A percentile compares a stretch with the other conserved stretches of the same genome.
Evolutionary conservation across 2,329 filamentous ascomycete genomes (phyloP).

Genomic region (Penicillium griseofulvum): DNA sequence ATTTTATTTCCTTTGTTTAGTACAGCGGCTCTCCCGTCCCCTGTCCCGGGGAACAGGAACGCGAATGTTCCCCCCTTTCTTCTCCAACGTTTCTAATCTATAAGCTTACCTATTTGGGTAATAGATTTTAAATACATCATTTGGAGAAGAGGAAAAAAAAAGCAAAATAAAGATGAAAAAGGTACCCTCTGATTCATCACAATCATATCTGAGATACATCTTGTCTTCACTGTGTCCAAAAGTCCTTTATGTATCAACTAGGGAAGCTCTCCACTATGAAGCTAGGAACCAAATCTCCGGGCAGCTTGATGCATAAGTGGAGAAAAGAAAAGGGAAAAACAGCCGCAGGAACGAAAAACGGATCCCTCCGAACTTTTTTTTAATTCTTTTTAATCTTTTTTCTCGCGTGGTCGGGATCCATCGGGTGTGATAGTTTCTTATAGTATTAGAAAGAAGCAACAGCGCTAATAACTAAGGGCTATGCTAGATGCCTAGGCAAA

Average conservation of each 20-base stretch:
- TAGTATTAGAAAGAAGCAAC: not conserved
- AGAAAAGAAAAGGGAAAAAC: conserved; percentile 21
- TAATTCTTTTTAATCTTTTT: not conserved
- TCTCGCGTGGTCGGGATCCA: conserved; percentile 25
- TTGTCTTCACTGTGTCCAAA: conserved; percentile 7
- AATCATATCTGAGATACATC: conserved; percentile 20
- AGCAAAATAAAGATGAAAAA: not conserved
- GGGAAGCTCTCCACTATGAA: conserved; percentile 19
- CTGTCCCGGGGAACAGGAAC: conserved; percentile 34
- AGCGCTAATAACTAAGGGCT: conserved; percentile 14
- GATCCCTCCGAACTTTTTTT: conserved; percentile 30
- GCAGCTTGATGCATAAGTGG: conserved; percentile 29
- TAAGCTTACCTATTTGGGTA: not conserved
- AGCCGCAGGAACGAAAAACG: conserved; percentile 30
- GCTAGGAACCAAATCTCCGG: conserved; percentile 34
- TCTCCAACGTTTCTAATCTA: conserved; percentile 18
- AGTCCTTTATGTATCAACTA: conserved; percentile 7
- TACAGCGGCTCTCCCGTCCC: conserved; percentile 34
- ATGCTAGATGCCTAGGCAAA: conserved; percentile 20
- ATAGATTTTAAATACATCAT: not conserved
- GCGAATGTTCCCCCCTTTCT: conserved; percentile 29
- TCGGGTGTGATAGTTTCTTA: conserved; percentile 10
- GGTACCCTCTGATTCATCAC: conserved; percentile 21
- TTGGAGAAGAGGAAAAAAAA: not conserved
- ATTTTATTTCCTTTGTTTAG: conserved; percentile 26